Evolutionary conservation across 257 asterid genomes (phyloP).

Genomic region (Euphrasia confusa): DNA sequence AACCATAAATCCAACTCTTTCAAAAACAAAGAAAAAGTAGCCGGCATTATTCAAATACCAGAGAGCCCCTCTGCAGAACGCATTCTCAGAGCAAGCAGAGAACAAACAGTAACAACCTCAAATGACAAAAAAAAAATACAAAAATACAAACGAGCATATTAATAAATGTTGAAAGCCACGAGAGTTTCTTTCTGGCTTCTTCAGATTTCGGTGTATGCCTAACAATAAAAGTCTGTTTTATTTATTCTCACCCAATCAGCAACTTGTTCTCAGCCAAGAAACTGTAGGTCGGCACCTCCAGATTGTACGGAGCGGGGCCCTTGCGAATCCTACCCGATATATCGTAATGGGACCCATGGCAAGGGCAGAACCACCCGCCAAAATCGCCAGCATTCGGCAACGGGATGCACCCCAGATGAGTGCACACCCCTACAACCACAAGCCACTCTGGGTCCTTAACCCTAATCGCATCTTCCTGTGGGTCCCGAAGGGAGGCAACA

Average conservation of each 20-base stretch:
- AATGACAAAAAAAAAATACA: conserved; percentile 6
- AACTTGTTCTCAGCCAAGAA: conserved; percentile 84
- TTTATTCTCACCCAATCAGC: conserved; percentile 55
- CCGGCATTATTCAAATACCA: conserved; percentile 30
- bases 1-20: conserved; percentile 19
- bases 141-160: conserved; percentile 25
- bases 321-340: conserved; percentile 90
- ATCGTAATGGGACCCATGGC: conserved; percentile 92
- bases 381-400: conserved; percentile 95
- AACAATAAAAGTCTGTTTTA: neutral
- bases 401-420: conserved; percentile 93
- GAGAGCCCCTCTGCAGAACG: conserved; percentile 11
- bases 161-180: neutral
- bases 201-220: neutral
- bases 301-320: conserved; percentile 86
- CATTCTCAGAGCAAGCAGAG: conserved; percentile 13
- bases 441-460: conserved; percentile 95
- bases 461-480: conserved; percentile 88
- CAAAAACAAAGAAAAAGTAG: conserved; percentile 4
- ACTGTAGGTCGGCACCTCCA: conserved; percentile 83
- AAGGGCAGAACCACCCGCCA: conserved; percentile 98
- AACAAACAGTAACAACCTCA: conserved; percentile 13
- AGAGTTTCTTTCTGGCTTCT: too few relatives aligned
- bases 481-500: conserved; percentile 66
- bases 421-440: conserved; percentile 82